Evolutionary conservation across 1,284 basidiomycete genomes (phyloP).

Genomic region (Ustilago lituana): DNA sequence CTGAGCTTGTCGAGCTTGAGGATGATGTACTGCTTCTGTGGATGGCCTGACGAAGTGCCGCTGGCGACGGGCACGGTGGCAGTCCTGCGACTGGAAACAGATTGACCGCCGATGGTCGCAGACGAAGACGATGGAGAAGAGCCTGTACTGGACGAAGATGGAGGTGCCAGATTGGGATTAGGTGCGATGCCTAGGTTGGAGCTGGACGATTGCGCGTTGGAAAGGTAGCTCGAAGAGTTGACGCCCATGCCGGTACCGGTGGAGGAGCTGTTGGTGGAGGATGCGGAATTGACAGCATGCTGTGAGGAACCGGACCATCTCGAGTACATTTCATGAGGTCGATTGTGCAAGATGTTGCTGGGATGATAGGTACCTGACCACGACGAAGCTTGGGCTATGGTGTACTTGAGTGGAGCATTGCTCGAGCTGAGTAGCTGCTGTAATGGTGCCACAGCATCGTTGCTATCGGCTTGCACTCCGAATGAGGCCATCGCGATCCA

Average conservation of each 20-base stretch:
- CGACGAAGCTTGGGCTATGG: constrained; percentile 55
- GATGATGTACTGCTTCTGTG: constrained; percentile 64
- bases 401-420: constrained; percentile 41
- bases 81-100: constrained; percentile 7
- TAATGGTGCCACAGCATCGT: constrained; percentile 19
- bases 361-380: constrained; percentile 62
- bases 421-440: constrained; percentile 34
- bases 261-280: constrained; percentile 18
- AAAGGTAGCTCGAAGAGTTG: constrained; percentile 15
- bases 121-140: constrained; percentile 22
- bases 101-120: constrained; percentile 4
- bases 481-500: constrained; percentile 9
- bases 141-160: constrained; percentile 20
- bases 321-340: constrained; percentile 54
- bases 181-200: constrained; percentile 6
- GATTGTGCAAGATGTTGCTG: constrained; percentile 55
- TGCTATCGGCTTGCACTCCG: constrained; percentile 8
- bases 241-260: constrained; percentile 31
- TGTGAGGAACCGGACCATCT: constrained; percentile 57
- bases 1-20: constrained; percentile 62
- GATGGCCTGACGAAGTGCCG: constrained; percentile 1
- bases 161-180: constrained; percentile 13
- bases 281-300: constrained; percentile 24
- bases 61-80: constrained; percentile 9
- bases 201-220: too few relatives aligned